phyloP scores from a whole-genome alignment of 768 basidiomycete species.

The Pleurotus pulmonarius region DNA sequence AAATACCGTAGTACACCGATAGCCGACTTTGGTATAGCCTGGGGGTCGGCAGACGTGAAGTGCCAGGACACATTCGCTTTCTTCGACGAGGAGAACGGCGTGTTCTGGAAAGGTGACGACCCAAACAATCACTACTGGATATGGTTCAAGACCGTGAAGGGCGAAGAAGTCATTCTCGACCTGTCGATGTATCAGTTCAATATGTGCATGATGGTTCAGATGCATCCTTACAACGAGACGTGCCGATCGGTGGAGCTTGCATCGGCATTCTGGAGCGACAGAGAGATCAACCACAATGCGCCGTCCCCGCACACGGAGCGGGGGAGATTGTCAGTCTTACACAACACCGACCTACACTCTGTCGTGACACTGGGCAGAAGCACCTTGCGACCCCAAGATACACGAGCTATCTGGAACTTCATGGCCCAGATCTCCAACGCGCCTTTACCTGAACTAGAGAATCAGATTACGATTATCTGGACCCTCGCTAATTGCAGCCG shows the following conservation, averaged over 20 bases:
- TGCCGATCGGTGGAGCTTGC: constrained; percentile 2
- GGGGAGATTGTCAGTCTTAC: constrained; percentile 25
- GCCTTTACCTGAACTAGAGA: constrained; percentile 15
- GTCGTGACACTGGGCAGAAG: constrained; percentile 11
- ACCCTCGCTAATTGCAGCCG: constrained; percentile 7
- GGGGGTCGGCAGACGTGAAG: constrained; percentile 29
- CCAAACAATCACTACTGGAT: constrained; percentile 49
- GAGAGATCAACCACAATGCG: constrained; percentile 10
- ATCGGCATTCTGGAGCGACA: constrained; percentile 23
- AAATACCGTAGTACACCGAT: constrained; percentile 35
- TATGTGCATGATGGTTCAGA: constrained; percentile 23
- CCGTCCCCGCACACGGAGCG: constrained; percentile 13
- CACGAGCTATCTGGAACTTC: constrained; percentile 17
- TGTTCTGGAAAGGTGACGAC: constrained; percentile 31
- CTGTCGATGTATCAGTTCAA: constrained; percentile 41
- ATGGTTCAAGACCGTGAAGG: constrained; percentile 40
- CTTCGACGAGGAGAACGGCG: constrained; percentile 18
- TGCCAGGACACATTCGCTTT: constrained; percentile 33
- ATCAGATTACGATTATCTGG: constrained; percentile 16
- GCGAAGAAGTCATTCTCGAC: constrained; percentile 38
- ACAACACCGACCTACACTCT: constrained; percentile 18
- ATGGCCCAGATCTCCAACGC: constrained; percentile 27
- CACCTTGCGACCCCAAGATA: constrained; percentile 9
- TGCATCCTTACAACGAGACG: constrained; percentile 10
- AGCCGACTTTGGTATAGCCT: constrained; percentile 40